Percentiles rank a stretch among this genome's conserved stretches.
phyloP scores from a whole-genome alignment of 2,329 filamentous ascomycete genomes.

The Clonostachys sp. region DNA sequence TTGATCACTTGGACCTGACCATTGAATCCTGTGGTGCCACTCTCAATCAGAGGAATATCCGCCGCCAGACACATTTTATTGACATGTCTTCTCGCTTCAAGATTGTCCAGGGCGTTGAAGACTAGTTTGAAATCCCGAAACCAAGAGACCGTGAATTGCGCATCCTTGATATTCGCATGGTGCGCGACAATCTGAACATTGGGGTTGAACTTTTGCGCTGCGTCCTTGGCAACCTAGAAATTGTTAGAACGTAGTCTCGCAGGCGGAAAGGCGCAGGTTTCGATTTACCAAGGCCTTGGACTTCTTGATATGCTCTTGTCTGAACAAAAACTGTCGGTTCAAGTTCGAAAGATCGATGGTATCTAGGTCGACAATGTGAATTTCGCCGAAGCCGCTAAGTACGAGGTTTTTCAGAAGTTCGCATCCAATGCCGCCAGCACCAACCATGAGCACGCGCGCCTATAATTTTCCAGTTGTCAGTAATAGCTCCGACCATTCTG shows the following conservation, averaged over 20 bases:
- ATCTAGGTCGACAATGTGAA: constrained; percentile 94
- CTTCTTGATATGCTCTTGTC: constrained; percentile 96
- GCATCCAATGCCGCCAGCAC: constrained; percentile 94
- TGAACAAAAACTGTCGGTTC: constrained; percentile 95
- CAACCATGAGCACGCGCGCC: constrained; percentile 88
- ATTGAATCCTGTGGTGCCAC: constrained; percentile 95
- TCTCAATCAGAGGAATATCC: constrained; percentile 87
- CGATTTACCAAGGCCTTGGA: constrained; percentile 78
- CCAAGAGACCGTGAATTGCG: constrained; percentile 82
- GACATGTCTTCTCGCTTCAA: constrained; percentile 89
- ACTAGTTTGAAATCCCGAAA: constrained; percentile 79
- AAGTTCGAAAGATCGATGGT: constrained; percentile 98
- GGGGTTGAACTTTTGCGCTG: constrained; percentile 85
- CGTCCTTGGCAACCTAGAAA: constrained; percentile 81
- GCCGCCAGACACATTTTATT: constrained; percentile 97
- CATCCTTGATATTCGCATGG: constrained; percentile 92
- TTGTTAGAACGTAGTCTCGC: constrained; percentile 10
- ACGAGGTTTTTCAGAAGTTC: constrained; percentile 96
- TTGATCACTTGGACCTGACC: constrained; percentile 97
- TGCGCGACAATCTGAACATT: constrained; percentile 81
- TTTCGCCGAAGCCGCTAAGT: constrained; percentile 84
- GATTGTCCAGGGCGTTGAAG: constrained; percentile 95
- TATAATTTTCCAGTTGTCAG: constrained; percentile 23
- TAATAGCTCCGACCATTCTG: constrained; percentile 7
- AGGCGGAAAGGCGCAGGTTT: not conserved